A percentile compares a stretch with the other conserved stretches of the same genome.
phyloP scores from a whole-genome alignment of 2,329 filamentous ascomycete species.

The Nothopassalora personata region DNA sequence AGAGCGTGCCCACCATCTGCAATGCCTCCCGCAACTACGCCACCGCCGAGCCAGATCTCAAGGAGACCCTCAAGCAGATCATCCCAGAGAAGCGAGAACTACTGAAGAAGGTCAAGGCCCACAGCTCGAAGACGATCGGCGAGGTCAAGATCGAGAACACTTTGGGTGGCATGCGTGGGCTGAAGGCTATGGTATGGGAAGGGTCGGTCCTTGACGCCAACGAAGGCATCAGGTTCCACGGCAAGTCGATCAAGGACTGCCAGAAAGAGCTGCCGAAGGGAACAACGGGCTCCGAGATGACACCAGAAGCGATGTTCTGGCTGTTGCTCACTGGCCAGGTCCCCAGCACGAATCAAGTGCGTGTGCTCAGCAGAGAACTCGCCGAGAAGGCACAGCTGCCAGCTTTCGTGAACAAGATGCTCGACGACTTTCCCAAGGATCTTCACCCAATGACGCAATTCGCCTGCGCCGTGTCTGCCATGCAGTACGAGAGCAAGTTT shows the following conservation, averaged over 20 bases:
- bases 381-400: slow-evolving; percentile 82
- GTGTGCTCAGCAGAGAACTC: slow-evolving; percentile 75
- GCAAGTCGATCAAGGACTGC: slow-evolving; percentile 96
- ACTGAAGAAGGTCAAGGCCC: slow-evolving; percentile 85
- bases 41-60: slow-evolving; percentile 78
- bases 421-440: slow-evolving; percentile 81
- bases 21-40: slow-evolving; percentile 56
- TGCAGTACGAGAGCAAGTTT: slow-evolving; percentile 91
- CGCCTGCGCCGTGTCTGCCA: slow-evolving; percentile 86
- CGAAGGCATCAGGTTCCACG: slow-evolving; percentile 97
- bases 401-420: slow-evolving; percentile 75
- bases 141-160: slow-evolving; percentile 92
- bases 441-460: slow-evolving; percentile 99
- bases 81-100: slow-evolving; percentile 93
- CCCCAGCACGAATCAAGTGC: slow-evolving; percentile 74
- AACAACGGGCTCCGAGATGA: slow-evolving; percentile 87
- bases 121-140: slow-evolving; percentile 75
- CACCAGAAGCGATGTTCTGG: slow-evolving; percentile 99
- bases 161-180: slow-evolving; percentile 87
- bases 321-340: slow-evolving; percentile 89
- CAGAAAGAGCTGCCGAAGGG: slow-evolving; percentile 91
- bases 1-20: slow-evolving; percentile 17
- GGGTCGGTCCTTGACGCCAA: slow-evolving; percentile 94
- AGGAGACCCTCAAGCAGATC: slow-evolving; percentile 72
- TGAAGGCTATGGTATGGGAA: slow-evolving; percentile 99